Conservation (phyloP, 306 rosid genomes). For the Quercus engelmannii region DNA sequence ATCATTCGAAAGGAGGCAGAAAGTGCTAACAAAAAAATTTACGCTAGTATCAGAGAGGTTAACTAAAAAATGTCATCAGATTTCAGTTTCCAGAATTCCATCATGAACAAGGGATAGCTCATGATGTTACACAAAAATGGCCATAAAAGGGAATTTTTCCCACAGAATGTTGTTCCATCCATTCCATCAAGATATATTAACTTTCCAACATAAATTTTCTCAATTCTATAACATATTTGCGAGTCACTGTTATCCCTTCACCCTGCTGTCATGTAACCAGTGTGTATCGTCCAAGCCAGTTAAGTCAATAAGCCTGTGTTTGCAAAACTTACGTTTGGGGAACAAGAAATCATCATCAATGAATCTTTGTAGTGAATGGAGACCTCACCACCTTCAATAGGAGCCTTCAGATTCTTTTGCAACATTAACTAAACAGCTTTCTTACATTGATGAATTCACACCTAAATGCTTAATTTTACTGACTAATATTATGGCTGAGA, state of each 20-base stretch:
- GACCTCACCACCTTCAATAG: constrained; percentile 1
- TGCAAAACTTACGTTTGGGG: not conserved
- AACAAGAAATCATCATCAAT: not conserved
- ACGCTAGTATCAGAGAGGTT: too few species aligned
- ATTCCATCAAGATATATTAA: not conserved
- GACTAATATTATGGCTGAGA: not conserved
- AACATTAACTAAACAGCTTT: constrained; percentile 1
- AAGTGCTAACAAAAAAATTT: too few species aligned
- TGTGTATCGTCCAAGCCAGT: constrained; percentile 11
- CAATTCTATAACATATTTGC: not conserved
- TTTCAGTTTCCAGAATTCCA: too few species aligned
- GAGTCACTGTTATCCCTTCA: not conserved
- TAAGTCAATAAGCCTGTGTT: constrained; percentile 13
- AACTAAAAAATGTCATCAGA: not conserved
- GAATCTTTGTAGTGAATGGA: constrained; percentile 9
- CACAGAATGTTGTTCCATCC: not conserved
- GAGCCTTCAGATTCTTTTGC: constrained; percentile 6
- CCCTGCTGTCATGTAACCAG: constrained; percentile 1
- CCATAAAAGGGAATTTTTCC: not conserved
- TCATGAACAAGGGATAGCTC: not conserved
- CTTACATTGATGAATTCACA: not conserved
- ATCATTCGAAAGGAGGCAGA: too few species aligned
- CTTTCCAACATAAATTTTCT: not conserved
- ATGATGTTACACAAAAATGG: not conserved
- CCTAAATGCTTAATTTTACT: not conserved